Evolutionary conservation across 2,329 filamentous ascomycete species (phyloP).

Genomic region (Aspergillus persii): DNA sequence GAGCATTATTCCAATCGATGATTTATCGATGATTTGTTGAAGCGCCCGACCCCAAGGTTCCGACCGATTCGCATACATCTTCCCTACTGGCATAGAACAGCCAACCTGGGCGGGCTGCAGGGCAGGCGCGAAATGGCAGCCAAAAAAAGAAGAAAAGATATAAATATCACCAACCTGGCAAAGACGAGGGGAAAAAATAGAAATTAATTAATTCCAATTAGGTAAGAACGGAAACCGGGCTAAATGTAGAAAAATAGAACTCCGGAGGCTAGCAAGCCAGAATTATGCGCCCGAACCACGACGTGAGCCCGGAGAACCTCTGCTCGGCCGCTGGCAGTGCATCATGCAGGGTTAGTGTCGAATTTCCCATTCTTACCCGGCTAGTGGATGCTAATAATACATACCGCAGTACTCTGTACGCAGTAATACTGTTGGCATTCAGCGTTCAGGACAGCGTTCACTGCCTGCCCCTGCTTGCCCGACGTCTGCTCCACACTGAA

Average conservation of each 20-base stretch:
- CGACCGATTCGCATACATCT: too few relatives aligned
- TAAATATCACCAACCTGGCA: slow-evolving; percentile 1
- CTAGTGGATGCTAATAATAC: slow-evolving; percentile 12
- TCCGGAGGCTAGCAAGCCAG: background rate
- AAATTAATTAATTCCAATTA: slow-evolving; percentile 6
- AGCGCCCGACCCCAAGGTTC: background rate
- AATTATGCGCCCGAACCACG: background rate
- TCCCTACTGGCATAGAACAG: background rate
- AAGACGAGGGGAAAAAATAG: slow-evolving; percentile 1
- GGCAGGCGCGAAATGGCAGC: slow-evolving; percentile 7
- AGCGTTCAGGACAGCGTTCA: slow-evolving; percentile 1
- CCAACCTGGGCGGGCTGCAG: background rate
- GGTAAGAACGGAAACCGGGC: background rate
- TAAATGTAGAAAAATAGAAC: slow-evolving; percentile 3
- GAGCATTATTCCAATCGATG: background rate
- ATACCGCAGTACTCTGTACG: background rate
- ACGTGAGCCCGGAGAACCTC: background rate
- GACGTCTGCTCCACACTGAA: slow-evolving; percentile 3
- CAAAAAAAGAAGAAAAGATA: slow-evolving; percentile 10
- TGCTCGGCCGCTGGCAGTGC: slow-evolving; percentile 5
- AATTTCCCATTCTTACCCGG: background rate
- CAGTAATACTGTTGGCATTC: background rate
- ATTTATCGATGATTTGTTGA: background rate
- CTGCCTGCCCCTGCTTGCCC: slow-evolving; percentile 19
- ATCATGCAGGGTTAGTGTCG: slow-evolving; percentile 10